Evolutionary conservation across 116 monocot species (phyloP), one percentile per base, ranked within the genome.

Genomic region (Cymodocea nodosa): DNA sequence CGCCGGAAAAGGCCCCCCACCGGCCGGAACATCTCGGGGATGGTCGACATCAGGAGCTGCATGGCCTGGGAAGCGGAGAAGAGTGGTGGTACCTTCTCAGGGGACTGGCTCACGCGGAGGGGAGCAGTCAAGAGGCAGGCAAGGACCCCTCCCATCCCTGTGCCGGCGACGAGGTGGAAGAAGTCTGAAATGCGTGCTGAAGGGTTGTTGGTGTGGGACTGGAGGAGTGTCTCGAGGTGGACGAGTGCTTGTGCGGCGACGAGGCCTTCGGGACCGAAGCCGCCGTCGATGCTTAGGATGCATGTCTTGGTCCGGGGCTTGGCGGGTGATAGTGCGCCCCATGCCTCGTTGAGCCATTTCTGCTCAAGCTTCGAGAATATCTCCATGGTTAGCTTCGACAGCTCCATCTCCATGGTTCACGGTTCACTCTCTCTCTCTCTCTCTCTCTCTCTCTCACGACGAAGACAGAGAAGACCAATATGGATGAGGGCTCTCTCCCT

Each of bases 91-190:
- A 57, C 23, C 15, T 18, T 65, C 65, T 3, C 12, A 30, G 15
- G 30, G 0, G 62, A 51, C 58, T 70, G 20, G 56, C 15, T 10
- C 25, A 34, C 67, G 53, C 51, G 70, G 61, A 69, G 23, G 62
- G 79, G 56, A 19, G 70, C 74, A 7, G 63, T 53, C 61, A 80
- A 48, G 63, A 84, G 56, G 57, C 68, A 68, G 59, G 80, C 80
- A 17, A 84, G 75, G 69, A 84, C 44, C 34, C 75, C 84, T 18
- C 78, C 84, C 35, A 77, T 18, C 51, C 80, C 84, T 36, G 84
- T 75, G 57, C 78, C 84, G 69, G 75, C 80, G 56, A 75, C 25
- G 71, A 80, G 59, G 59, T 84, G 72, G 72, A 84, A 84, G 72
- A 60, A 68, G 66, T 78, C 75, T 25, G 84, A 19, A 62, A 84